Base-by-base conservation (phyloP, 2,329 filamentous ascomycete species). In the Xylaria hypoxylon region DNA sequence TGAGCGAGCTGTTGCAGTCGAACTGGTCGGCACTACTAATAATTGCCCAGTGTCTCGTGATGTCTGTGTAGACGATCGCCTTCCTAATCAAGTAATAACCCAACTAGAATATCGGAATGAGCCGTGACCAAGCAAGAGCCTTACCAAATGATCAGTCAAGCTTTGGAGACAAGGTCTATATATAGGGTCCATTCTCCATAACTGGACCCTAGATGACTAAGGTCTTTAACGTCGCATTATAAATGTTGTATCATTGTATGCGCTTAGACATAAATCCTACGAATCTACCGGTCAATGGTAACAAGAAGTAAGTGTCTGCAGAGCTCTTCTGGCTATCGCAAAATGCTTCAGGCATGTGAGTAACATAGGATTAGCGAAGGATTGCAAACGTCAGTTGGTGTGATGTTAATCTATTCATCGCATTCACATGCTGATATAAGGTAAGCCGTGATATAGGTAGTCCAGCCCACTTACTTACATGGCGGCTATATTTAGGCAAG, bases 51-150 rank as follows among this genome's bases (percentile, higher is more conserved):
- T 63, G 68, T 73, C 73, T 59, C 72, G 71, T 74, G 71, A 67
- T 71, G 68, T 61, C 35, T 38, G 40, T 42, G 47, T 22, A 44
- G 65, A 60, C 56, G 62, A 63, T 73, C 69, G 72, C 73, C 72
- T 75, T 73, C 73, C 73, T 68, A 59, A 70, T 74, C 48, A 6
- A 67, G 72, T 58, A 71, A 67, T 67, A 52, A 44, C 52, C 60
- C 58, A 61, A 55, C 64, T 48, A 28, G 42, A 58, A 56, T 64
- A 53, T 65, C 59, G 63, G 59, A 50, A 28, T 40, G 38, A 45
- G 55, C 53, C 59, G n/a, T n/a, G 51, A 35, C 45, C 55, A 59
- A 65, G 64, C 51, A 64, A 52, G 62, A 51, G 35, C 44, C 70
- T 68, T 65, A 69, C 62, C 61, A 64, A 64, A 47, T 59, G 59